A percentile compares a stretch with the other conserved stretches of the same genome.
phyloP scores from a whole-genome alignment of 2,329 filamentous ascomycete species.

The Microdochium trichocladiopsis region DNA sequence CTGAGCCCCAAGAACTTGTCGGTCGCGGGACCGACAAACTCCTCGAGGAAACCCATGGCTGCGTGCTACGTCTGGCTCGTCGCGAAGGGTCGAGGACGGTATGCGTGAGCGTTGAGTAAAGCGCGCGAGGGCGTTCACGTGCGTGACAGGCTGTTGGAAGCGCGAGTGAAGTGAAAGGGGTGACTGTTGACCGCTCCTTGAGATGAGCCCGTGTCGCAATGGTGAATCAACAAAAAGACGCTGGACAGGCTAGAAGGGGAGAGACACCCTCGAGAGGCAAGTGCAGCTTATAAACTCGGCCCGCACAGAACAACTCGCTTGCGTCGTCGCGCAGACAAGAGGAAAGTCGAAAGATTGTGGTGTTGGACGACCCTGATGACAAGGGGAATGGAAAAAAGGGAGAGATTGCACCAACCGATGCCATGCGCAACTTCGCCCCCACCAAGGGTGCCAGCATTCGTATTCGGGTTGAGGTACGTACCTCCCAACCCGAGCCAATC shows the following conservation, averaged over 20 bases:
- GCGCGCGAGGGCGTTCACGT: background rate
- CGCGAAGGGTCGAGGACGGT: background rate
- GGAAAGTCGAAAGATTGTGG: background rate
- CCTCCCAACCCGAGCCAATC: background rate
- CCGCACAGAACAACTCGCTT: background rate
- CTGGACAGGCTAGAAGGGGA: background rate
- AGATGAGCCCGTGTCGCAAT: background rate
- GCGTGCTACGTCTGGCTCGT: background rate
- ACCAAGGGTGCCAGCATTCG: background rate
- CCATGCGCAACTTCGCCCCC: background rate
- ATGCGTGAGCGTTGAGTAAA: background rate
- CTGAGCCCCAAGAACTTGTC: conserved; percentile 42
- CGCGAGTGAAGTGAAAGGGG: background rate
- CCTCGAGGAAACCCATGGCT: conserved; percentile 50
- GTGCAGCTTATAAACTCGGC: background rate
- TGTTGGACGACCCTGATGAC: background rate
- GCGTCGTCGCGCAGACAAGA: background rate
- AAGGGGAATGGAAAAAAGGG: background rate
- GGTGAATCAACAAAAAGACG: no score
- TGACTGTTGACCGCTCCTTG: background rate
- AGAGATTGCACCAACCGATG: background rate
- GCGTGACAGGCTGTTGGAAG: no score
- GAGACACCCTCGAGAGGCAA: background rate
- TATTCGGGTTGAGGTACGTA: background rate
- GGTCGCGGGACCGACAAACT: conserved; percentile 40